Evolutionary conservation across 2,329 filamentous ascomycete species (phyloP), one percentile per base, ranked within the genome.

Genomic region (Diaporthe destruens): DNA sequence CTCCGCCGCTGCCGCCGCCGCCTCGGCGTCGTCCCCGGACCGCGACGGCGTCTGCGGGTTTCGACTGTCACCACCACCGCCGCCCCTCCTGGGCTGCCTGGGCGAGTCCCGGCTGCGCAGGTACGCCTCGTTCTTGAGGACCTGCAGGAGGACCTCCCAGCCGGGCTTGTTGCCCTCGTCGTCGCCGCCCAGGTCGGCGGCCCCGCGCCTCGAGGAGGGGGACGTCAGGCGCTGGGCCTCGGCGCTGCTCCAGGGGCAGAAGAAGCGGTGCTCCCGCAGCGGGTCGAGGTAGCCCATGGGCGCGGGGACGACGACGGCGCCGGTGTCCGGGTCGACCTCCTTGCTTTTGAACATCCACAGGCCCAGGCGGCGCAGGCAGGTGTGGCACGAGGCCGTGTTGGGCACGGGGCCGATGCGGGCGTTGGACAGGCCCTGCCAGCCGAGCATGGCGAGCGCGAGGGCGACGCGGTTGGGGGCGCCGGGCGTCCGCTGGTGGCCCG

Each of bases 311-410:
- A 91, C 81, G 12, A 91, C 83, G 47, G 84, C 78, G 47, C 86
- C 82, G 0, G 86, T 86, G 20, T 83, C 81, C 1, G 85, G 83
- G 72, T 89, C 87, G 39, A 92, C 88, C 77, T 90, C 89, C 81
- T 92, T 95, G 80, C 91, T 92, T 78, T 91, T 93, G 81, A 97
- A 98, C 85, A 99, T 92, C 96, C 96, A 99, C 2, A 99, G 86
- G 0, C 96, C 96, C 0, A 98, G 86, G 1, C 95, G 91, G 73
- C 96, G 91, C 78, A 97, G 93, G 80, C 96, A 99, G 25, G 94
- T 93, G 72, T 92, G 88, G 81, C 96, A 99, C 6, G 91, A 91
- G 7, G 93, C 91, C 20, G 96, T 89, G 74, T 94, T 93, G 53
- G 92, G 90, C 29, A 92, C 89, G 1, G 90, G 82, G 79, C 91